phyloP scores from a whole-genome alignment of 164 flowering plant genomes.

The Sedum album region DNA sequence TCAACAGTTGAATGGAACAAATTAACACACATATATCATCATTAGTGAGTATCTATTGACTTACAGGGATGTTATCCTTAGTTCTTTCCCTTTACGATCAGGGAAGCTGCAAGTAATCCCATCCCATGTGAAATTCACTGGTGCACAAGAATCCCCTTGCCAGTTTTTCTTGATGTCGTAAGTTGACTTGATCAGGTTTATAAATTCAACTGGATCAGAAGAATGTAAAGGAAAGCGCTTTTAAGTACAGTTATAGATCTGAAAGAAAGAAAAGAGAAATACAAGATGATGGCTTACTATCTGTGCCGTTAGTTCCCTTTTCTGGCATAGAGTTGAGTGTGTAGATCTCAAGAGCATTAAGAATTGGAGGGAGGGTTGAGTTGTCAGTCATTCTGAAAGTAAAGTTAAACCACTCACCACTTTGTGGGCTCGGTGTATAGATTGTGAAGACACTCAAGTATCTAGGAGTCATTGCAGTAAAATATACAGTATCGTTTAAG shows the following conservation, averaged over 20 bases:
- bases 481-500: too few relatives aligned
- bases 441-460: neutral
- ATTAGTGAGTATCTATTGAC: neutral
- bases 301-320: conserved; percentile 14
- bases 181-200: too few relatives aligned
- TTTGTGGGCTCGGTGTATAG: neutral
- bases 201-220: too few relatives aligned
- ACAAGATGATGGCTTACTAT: neutral
- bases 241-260: neutral
- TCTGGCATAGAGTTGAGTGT: conserved; percentile 9
- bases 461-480: conserved; percentile 3
- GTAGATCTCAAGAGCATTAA: too few relatives aligned
- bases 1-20: too few relatives aligned
- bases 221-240: neutral
- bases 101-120: conserved; percentile 29
- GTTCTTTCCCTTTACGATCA: conserved; percentile 7
- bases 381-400: conserved; percentile 9
- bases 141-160: too few relatives aligned
- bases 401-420: neutral
- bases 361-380: conserved; percentile 31
- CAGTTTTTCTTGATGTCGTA: too few relatives aligned
- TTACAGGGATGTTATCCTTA: conserved; percentile 27
- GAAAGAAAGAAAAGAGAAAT: neutral
- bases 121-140: conserved; percentile 32
- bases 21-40: neutral